These are phyloP conservation scores for Sungouiozyma ichnusensis DNA, from an alignment of 805 yeast genomes.

Conservation along the genomic window DNA sequence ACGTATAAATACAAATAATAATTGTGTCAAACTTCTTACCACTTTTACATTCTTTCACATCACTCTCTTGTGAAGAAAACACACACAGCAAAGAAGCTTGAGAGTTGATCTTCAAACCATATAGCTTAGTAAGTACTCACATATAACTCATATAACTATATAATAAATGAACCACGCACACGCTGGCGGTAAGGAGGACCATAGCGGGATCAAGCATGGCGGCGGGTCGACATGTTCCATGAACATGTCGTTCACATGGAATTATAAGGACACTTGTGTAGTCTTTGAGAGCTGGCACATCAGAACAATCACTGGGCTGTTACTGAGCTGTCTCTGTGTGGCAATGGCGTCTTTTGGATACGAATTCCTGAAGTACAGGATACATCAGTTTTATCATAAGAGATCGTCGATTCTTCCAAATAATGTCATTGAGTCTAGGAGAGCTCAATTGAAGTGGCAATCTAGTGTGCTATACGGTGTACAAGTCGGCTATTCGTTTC, in stretches of 20 bases:
- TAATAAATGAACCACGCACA: background rate
- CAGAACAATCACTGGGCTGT: slow-evolving; percentile 38
- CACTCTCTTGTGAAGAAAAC: background rate
- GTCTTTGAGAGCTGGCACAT: slow-evolving; percentile 78
- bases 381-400: slow-evolving; percentile 5
- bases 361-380: slow-evolving; percentile 36
- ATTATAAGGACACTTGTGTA: slow-evolving; percentile 60
- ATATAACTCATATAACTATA: background rate
- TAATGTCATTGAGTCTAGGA: background rate
- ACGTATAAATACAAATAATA: too few relatives aligned
- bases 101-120: too few relatives aligned
- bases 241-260: slow-evolving; percentile 76
- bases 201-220: slow-evolving; percentile 9
- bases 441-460: background rate
- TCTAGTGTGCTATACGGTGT: slow-evolving; percentile 44
- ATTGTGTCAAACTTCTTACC: background rate
- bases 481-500: slow-evolving; percentile 60
- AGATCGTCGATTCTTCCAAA: background rate
- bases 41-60: background rate
- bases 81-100: too few relatives aligned
- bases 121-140: background rate
- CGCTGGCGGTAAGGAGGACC: slow-evolving; percentile 3
- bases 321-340: slow-evolving; percentile 42
- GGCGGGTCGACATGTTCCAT: slow-evolving; percentile 34
- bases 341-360: slow-evolving; percentile 43